Conservation (phyloP, 768 basidiomycete genomes). For the Mycena kentingensis region DNA sequence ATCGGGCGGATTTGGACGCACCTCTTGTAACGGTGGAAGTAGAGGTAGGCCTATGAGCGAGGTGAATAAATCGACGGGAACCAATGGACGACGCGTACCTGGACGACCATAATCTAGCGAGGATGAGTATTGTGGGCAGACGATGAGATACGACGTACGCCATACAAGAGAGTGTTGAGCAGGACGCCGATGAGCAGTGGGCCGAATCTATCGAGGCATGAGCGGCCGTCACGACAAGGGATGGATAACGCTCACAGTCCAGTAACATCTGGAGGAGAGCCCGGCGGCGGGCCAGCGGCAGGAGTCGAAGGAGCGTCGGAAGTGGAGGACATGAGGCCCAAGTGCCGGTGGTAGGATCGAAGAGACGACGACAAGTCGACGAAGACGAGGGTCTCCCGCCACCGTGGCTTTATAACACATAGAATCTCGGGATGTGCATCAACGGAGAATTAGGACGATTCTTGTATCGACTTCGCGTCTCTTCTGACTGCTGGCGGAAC, state of each 20-base stretch:
- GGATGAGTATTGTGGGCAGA: not conserved
- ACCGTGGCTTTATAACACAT: too few species aligned
- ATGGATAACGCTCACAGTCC: not conserved
- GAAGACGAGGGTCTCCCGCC: too few species aligned
- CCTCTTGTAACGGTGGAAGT: slow-evolving; percentile 9
- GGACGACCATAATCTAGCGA: slow-evolving; percentile 7
- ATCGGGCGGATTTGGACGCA: not conserved
- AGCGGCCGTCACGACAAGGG: not conserved
- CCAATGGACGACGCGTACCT: not conserved
- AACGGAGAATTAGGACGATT: too few species aligned
- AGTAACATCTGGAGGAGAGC: slow-evolving; percentile 11
- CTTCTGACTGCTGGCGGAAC: too few species aligned
- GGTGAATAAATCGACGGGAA: too few species aligned
- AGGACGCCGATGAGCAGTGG: slow-evolving; percentile 13
- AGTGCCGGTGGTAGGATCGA: too few species aligned
- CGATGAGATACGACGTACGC: not conserved
- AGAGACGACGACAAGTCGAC: too few species aligned
- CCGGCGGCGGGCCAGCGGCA: not conserved
- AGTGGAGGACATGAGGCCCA: too few species aligned
- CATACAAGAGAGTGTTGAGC: slow-evolving; percentile 15
- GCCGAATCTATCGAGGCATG: not conserved
- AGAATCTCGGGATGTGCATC: too few species aligned
- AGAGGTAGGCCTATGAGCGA: slow-evolving; percentile 6
- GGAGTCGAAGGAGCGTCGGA: too few species aligned
- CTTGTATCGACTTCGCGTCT: too few species aligned